A percentile compares a stretch with the other conserved stretches of the same genome.
These are phyloP conservation scores for Pythium diclinum DNA, from an alignment of 352 stramenopile genomes.

Conservation along the genomic window DNA sequence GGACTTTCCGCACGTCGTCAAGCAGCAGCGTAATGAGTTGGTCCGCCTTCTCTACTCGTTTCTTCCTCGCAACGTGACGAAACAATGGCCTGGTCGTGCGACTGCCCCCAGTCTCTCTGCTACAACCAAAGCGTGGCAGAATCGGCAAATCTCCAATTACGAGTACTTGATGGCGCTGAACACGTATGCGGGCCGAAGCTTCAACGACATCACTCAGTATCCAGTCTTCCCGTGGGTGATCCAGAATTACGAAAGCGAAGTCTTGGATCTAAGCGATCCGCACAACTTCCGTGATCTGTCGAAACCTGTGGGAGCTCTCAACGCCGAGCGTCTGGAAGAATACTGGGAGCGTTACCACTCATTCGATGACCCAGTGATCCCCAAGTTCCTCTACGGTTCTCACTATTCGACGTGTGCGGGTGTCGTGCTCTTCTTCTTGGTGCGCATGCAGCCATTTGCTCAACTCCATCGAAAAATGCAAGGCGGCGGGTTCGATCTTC, in stretches of 20 bases:
- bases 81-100: slow-evolving; percentile 70
- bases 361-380: slow-evolving; percentile 87
- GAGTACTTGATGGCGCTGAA: slow-evolving; percentile 97
- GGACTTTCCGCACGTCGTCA: slow-evolving; percentile 68
- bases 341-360: slow-evolving; percentile 96
- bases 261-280: slow-evolving; percentile 79
- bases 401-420: slow-evolving; percentile 98
- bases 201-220: slow-evolving; percentile 96
- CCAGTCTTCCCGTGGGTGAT: slow-evolving; percentile 93
- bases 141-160: slow-evolving; percentile 86
- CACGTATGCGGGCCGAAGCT: slow-evolving; percentile 84
- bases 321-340: slow-evolving; percentile 88
- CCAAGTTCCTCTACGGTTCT: slow-evolving; percentile 87
- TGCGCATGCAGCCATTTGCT: slow-evolving; percentile 98
- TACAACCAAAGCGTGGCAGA: slow-evolving; percentile 81
- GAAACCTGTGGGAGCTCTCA: slow-evolving; percentile 98
- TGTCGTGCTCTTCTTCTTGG: slow-evolving; percentile 98
- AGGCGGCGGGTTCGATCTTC: slow-evolving; percentile 95
- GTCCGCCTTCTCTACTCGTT: slow-evolving; percentile 74
- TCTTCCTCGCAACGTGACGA: slow-evolving; percentile 57
- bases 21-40: slow-evolving; percentile 77
- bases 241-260: slow-evolving; percentile 68
- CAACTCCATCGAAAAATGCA: slow-evolving; percentile 96
- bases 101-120: slow-evolving; percentile 41
- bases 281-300: slow-evolving; percentile 95